Base-by-base conservation (phyloP, 805 yeast genomes). In the Candida boidinii region DNA sequence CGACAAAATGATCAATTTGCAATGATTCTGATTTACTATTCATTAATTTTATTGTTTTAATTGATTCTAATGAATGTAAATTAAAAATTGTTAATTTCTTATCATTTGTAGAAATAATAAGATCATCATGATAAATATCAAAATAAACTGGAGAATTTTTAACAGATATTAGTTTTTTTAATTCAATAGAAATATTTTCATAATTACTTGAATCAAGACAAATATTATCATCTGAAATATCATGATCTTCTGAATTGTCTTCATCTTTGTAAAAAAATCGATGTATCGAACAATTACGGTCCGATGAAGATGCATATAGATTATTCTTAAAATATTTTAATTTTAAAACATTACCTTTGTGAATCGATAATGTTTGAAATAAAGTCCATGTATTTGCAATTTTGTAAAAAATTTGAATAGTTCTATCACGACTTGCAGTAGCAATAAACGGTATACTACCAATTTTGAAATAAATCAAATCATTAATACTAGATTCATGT, bases 401-500 rank as follows among this genome's bases (percentile, higher is more conserved):
- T 29, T 51, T 55, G 11, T 48, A 45, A 37, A 72, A 73, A 0
- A 77, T 46, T 46, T 78, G 85, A 20, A 78, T 66, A 62, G 76
- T 78, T 32, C 85, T 47, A 46, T 78, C 85, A 26, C 84, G 53
- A 2, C 80, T 71, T 18, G 70, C 67, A 25, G 73, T 65, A 14
- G 64, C 62, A 4, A 68, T 44, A 29, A 68, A 58, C 23, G 54
- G 45, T 13, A 37, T 27, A 0, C 39, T 38, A 0, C 39, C 54
- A 4, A 56, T 35, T 27, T 50, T 45, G 35, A 69, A 67, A 31
- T 49, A 55, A 1, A 50, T 34, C 2, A 73, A 44, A 28, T 67
- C 76, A 37, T 70, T 73, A 12, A 74, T 51, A 9, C 69, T 53
- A 7, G 75, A 69, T 17, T 72, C 68, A 41, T 76, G 79, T 1